Conservation (phyloP, 1,139 yeast genomes). For the Pichia kudriavzevii region DNA sequence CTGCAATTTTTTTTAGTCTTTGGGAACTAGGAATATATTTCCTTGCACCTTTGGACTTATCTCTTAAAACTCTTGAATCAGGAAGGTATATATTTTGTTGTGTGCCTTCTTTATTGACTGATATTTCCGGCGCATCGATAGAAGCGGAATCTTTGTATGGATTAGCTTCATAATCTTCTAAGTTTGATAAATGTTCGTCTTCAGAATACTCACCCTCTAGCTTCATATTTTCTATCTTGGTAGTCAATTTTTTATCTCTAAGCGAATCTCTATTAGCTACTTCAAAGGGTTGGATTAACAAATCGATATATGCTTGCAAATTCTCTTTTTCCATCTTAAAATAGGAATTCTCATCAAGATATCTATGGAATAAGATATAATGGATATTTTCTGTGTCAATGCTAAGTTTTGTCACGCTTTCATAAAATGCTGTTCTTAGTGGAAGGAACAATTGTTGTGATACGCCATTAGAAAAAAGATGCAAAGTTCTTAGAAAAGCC, state of each 20-base stretch:
- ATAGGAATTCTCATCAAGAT: constrained; percentile 59
- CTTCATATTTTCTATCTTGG: constrained; percentile 29
- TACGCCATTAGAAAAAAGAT: constrained; percentile 53
- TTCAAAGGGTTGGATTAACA: constrained; percentile 45
- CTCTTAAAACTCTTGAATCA: constrained; percentile 14
- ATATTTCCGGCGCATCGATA: too few relatives aligned
- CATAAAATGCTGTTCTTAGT: constrained; percentile 48
- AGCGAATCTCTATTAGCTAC: constrained; percentile 44
- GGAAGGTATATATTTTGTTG: constrained; percentile 15
- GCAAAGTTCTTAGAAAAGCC: constrained; percentile 73
- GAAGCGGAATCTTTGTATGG: too few relatives aligned
- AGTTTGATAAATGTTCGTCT: too few relatives aligned
- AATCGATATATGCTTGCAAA: constrained; percentile 52
- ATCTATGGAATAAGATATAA: constrained; percentile 67
- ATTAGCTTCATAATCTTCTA: too few relatives aligned
- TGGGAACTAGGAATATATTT: constrained; percentile 18
- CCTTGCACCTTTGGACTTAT: constrained; percentile 15
- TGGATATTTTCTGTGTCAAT: constrained; percentile 63
- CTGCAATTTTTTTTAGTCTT: constrained; percentile 20
- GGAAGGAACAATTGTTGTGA: constrained; percentile 54
- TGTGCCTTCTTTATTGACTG: too few relatives aligned
- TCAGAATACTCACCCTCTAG: constrained; percentile 8
- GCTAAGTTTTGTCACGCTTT: constrained; percentile 39
- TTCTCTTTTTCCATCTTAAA: constrained; percentile 68
- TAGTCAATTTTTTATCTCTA: constrained; percentile 38